A percentile compares a stretch with the other conserved stretches of the same genome.
These are phyloP conservation scores for Irpex rosettiformis DNA, from an alignment of 1,284 basidiomycete genomes.

Conservation along the genomic window DNA sequence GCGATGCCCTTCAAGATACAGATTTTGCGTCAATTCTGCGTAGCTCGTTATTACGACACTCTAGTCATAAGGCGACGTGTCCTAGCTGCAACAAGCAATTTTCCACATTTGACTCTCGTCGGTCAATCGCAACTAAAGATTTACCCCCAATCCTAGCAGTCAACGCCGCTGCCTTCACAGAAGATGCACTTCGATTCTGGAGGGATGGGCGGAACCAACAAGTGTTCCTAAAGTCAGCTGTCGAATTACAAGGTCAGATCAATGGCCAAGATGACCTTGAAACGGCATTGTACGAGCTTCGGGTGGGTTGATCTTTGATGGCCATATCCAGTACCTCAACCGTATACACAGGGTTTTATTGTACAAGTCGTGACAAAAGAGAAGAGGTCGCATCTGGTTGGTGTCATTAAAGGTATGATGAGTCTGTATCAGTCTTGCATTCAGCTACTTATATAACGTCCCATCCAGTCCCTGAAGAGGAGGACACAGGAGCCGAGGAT, in stretches of 20 bases:
- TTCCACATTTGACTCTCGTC: slow-evolving; percentile 67
- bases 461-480: slow-evolving; percentile 62
- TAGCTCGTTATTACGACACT: slow-evolving; percentile 78
- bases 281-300: slow-evolving; percentile 64
- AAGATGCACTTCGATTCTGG: slow-evolving; percentile 81
- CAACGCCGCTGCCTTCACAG: slow-evolving; percentile 79
- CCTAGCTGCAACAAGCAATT: slow-evolving; percentile 73
- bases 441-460: not conserved
- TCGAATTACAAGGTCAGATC: slow-evolving; percentile 56
- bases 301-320: slow-evolving; percentile 45
- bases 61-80: slow-evolving; percentile 84
- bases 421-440: not conserved
- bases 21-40: slow-evolving; percentile 75
- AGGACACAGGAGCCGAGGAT: slow-evolving; percentile 33
- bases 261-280: slow-evolving; percentile 57
- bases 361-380: slow-evolving; percentile 81
- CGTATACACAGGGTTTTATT: slow-evolving; percentile 60
- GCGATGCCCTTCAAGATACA: slow-evolving; percentile 44
- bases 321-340: slow-evolving; percentile 3
- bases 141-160: slow-evolving; percentile 87
- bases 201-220: slow-evolving; percentile 49
- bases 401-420: slow-evolving; percentile 72
- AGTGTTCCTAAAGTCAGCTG: slow-evolving; percentile 52
- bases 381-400: slow-evolving; percentile 83
- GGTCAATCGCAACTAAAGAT: slow-evolving; percentile 64